Base-by-base conservation (phyloP, 2,329 filamentous ascomycete genomes). In the Neurospora sp. region DNA sequence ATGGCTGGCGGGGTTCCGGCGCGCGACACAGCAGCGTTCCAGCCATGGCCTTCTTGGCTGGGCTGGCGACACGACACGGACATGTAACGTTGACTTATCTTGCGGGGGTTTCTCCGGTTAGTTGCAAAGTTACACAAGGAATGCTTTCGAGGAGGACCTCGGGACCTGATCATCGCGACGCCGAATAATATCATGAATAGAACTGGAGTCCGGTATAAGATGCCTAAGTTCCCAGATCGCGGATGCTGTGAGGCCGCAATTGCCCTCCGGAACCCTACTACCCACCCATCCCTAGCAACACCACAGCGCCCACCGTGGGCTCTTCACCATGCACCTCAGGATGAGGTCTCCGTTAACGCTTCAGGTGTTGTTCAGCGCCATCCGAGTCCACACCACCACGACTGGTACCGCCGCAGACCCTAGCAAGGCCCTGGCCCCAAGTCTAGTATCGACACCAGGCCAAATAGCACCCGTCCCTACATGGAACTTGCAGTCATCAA, bases 401-500 rank as follows among this genome's bases (percentile, higher is more conserved):
- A 4, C 52, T 17, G 23, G 23, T 23, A 38, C 57, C 19, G 17
- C n/a, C 1, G 66, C 43, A 40, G 19, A 41, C 19, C 40, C 41
- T 10, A 52, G 67, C 40, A 67, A 41, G 2, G 67, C 71, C 1
- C 70, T 23, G 23, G 23, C 23, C 23, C 23, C 23, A 23, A 23
- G 23, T 23, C 23, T 79, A 23, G 73, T 75, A 1, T 77, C 76
- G 2, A 67, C 70, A 6, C 66, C 75, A 1, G 78, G 80, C 36
- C 68, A 80, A n/a, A 69, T 67, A 1, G 75, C 74, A 4, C 73
- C 76, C 12, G 81, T 85, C 68, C 80, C 82, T 2, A 74, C 76
- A 28, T 88, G 86, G 86, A 78, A 83, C 70, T 74, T 88, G 19
- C 81, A 85, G 69, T 85, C 85, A 0, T 78, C 81, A 0, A 78